Base-by-base conservation (phyloP, 257 asterid genomes). In the Verbascum thapsus region DNA sequence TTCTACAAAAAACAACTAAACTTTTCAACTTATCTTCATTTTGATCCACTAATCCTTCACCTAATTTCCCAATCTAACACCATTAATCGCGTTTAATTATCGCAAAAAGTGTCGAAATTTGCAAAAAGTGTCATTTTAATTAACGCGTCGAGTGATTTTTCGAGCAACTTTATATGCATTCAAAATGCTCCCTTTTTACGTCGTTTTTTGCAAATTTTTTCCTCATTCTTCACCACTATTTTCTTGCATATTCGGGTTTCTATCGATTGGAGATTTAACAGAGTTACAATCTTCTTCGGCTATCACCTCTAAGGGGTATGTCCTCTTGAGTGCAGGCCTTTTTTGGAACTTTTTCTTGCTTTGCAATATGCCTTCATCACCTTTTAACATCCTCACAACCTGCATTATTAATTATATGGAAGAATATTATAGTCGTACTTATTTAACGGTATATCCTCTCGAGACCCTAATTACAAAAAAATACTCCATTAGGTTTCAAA, bases 361-460 rank as follows among this genome's bases (percentile, higher is more conserved):
- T 43, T 76, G 85, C 39, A 65, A 11, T 51, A 73, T 68, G 68
- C 80, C 88, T 42, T 84, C 92, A 5, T 81, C 90, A 0, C 91
- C 95, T 70, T 69, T 83, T 42, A 94, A 53, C 97, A 94, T 87
- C 76, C 81, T 76, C 64, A 79, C 76, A 34, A 79, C 92, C 99
- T 94, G 79, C 64, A 70, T 26, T 26, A n/a, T n/a, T n/a, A n/a
- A n/a, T n/a, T n/a, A 26, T 5, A 26, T 26, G 32, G 32, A n/a
- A 26, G 5, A 5, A 26, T n/a, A 26, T 26, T n/a, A n/a, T n/a
- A n/a, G n/a, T n/a, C n/a, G n/a, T n/a, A n/a, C n/a, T n/a, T n/a
- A n/a, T n/a, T n/a, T n/a, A n/a, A n/a, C n/a, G n/a, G n/a, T n/a
- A n/a, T n/a, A n/a, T n/a, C n/a, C n/a, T 5, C n/a, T 26, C 32